These are phyloP conservation scores for Ascomycota sp. DNA, from an alignment of 2,329 filamentous ascomycete genomes.

Conservation along the genomic window DNA sequence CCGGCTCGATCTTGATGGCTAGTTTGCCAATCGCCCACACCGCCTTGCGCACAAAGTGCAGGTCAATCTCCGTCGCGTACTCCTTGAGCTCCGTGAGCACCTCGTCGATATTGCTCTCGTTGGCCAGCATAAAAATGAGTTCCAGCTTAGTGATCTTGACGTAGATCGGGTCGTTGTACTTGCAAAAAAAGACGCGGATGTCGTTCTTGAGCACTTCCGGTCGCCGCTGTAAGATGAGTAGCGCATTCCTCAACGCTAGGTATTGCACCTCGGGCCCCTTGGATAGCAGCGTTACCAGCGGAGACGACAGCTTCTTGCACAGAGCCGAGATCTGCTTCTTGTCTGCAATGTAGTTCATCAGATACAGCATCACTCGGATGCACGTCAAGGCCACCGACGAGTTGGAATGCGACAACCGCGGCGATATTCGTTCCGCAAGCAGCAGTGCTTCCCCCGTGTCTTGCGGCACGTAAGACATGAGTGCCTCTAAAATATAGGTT, in stretches of 20 bases:
- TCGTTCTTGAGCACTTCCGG: conserved; percentile 91
- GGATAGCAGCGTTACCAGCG: conserved; percentile 79
- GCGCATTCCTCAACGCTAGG: conserved; percentile 75
- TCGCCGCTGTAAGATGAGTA: conserved; percentile 79
- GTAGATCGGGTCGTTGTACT: conserved; percentile 98
- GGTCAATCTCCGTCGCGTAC: conserved; percentile 95
- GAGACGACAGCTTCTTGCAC: conserved; percentile 84
- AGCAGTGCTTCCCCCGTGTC: conserved; percentile 74
- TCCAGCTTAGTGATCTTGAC: conserved; percentile 98
- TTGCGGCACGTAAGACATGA: conserved; percentile 95
- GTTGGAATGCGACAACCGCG: conserved; percentile 92
- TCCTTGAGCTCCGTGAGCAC: conserved; percentile 86
- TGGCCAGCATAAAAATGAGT: conserved; percentile 96
- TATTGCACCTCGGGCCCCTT: conserved; percentile 99
- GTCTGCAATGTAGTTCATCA: conserved; percentile 97
- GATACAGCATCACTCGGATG: conserved; percentile 85
- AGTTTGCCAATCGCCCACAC: conserved; percentile 94
- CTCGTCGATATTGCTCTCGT: conserved; percentile 84
- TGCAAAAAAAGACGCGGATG: conserved; percentile 98
- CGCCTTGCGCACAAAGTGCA: conserved; percentile 95
- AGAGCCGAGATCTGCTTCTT: conserved; percentile 72
- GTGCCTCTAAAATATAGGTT: conserved; percentile 90
- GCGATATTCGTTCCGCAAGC: conserved; percentile 80
- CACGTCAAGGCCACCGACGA: conserved; percentile 91
- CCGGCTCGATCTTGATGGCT: conserved; percentile 95